phyloP scores from a whole-genome alignment of 495 filamentous ascomycete species.

The Neurospora sp. region DNA sequence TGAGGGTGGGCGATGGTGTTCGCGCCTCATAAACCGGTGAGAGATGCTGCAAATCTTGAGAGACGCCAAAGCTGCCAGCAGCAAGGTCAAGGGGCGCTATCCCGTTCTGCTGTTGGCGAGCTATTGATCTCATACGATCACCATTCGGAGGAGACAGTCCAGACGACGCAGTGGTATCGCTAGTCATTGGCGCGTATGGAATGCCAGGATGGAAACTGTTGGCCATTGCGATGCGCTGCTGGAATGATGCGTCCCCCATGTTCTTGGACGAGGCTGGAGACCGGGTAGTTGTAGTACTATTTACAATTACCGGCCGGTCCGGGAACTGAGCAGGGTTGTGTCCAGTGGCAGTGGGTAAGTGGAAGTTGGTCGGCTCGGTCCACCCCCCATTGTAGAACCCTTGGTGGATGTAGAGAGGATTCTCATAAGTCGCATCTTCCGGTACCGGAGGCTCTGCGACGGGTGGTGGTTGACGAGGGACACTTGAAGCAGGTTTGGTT shows the following conservation, averaged over 20 bases:
- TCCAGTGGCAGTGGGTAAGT: constrained; percentile 9
- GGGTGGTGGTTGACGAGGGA: constrained; percentile 12
- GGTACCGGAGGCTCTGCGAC: constrained; percentile 13
- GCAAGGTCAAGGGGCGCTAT: constrained; percentile 40
- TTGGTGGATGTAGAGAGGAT: constrained; percentile 32
- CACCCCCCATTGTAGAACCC: constrained; percentile 10
- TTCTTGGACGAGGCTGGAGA: constrained; percentile 10
- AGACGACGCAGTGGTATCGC: constrained; percentile 12
- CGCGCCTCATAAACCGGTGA: constrained; percentile 47
- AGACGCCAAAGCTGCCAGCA: constrained; percentile 21
- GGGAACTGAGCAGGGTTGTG: constrained; percentile 20
- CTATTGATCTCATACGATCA: constrained; percentile 22
- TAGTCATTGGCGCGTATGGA: constrained; percentile 8
- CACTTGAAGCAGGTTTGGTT: constrained; percentile 6
- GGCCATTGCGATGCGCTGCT: constrained; percentile 21
- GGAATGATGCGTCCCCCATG: constrained; percentile 17
- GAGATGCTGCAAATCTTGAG: constrained; percentile 34
- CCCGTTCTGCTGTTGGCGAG: constrained; percentile 26
- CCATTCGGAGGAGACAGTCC: constrained; percentile 11
- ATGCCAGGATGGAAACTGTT: constrained; percentile 8
- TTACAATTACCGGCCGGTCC: constrained; percentile 39
- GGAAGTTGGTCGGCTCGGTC: constrained; percentile 13
- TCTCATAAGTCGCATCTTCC: constrained; percentile 25
- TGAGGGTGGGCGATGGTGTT: constrained; percentile 38
- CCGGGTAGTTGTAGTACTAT: constrained; percentile 32